A percentile compares a stretch with the other conserved stretches of the same genome.
Conservation (phyloP, 331 rosid genomes). For the Acacia pycnantha region DNA sequence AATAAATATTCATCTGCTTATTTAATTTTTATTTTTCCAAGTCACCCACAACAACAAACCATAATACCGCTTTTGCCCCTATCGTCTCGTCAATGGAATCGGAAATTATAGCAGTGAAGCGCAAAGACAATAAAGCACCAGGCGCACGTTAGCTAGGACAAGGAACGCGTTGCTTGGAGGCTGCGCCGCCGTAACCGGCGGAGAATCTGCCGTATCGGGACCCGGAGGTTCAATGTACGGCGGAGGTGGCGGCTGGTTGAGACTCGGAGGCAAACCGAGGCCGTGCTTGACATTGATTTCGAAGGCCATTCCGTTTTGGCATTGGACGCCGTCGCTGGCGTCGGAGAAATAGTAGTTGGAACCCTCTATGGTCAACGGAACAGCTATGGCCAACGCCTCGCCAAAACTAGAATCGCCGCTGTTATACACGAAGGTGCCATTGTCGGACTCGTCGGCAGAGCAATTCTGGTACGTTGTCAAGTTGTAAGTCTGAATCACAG, state of each 20-base stretch:
- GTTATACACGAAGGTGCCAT: slow-evolving; percentile 47
- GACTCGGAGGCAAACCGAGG: slow-evolving; percentile 75
- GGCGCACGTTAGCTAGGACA: slow-evolving; percentile 20
- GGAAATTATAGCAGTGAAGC: slow-evolving; percentile 13
- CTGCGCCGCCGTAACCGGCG: slow-evolving; percentile 32
- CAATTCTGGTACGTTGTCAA: slow-evolving; percentile 56
- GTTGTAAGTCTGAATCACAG: slow-evolving; percentile 83
- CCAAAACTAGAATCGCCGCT: slow-evolving; percentile 38
- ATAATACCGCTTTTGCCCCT: neutral
- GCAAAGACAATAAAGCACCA: slow-evolving; percentile 21
- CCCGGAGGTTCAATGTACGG: slow-evolving; percentile 66
- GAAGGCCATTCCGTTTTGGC: slow-evolving; percentile 72
- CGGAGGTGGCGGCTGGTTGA: slow-evolving; percentile 90
- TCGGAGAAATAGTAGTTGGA: slow-evolving; percentile 73
- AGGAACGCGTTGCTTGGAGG: slow-evolving; percentile 28
- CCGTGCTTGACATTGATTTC: slow-evolving; percentile 63
- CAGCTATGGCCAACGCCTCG: slow-evolving; percentile 46
- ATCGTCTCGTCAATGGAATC: neutral
- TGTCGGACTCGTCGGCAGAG: slow-evolving; percentile 52
- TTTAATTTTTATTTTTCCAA: neutral
- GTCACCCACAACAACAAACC: neutral
- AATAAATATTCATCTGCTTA: neutral
- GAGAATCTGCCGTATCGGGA: slow-evolving; percentile 43
- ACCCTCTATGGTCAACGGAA: slow-evolving; percentile 66
- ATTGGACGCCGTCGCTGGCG: slow-evolving; percentile 57